These are phyloP conservation scores for Ilex asprella DNA, from an alignment of 257 asterid species.

Conservation along the genomic window DNA sequence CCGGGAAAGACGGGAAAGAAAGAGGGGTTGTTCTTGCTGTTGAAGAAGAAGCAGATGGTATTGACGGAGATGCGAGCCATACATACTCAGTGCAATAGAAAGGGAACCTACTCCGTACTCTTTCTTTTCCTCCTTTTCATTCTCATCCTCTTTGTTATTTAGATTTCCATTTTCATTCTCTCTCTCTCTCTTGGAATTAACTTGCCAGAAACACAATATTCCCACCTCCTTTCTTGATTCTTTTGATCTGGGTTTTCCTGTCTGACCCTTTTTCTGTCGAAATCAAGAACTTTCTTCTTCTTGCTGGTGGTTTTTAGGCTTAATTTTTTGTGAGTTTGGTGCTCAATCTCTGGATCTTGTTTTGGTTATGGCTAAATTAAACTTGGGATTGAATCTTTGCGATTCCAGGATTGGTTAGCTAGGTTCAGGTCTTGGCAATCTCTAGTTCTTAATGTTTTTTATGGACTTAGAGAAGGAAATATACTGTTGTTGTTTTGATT, in stretches of 20 bases:
- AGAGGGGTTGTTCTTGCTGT: slow-evolving; percentile 33
- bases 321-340: slow-evolving; percentile 18
- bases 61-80: slow-evolving; percentile 71
- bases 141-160: slow-evolving; percentile 68
- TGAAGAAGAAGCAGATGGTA: slow-evolving; percentile 36
- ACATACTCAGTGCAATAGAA: slow-evolving; percentile 24
- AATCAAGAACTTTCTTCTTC: slow-evolving; percentile 18
- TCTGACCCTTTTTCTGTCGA: slow-evolving; percentile 14
- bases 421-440: slow-evolving; percentile 21
- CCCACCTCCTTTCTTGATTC: slow-evolving; percentile 22
- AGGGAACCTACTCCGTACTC: slow-evolving; percentile 57
- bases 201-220: too few relatives aligned
- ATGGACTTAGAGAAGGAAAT: not conserved
- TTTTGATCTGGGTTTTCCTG: slow-evolving; percentile 35
- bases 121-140: slow-evolving; percentile 76
- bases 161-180: slow-evolving; percentile 14
- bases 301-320: slow-evolving; percentile 15
- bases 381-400: slow-evolving; percentile 42
- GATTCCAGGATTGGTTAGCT: slow-evolving; percentile 72
- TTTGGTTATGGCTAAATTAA: slow-evolving; percentile 37
- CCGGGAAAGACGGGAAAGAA: slow-evolving; percentile 34
- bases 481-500: slow-evolving; percentile 14
- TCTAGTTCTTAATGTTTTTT: not conserved
- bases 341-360: slow-evolving; percentile 48
- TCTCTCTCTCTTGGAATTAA: not conserved